Evolutionary conservation across 2,329 filamentous ascomycete genomes (phyloP), one percentile per base, ranked within the genome.

Genomic region (Bipolaris zeicola): DNA sequence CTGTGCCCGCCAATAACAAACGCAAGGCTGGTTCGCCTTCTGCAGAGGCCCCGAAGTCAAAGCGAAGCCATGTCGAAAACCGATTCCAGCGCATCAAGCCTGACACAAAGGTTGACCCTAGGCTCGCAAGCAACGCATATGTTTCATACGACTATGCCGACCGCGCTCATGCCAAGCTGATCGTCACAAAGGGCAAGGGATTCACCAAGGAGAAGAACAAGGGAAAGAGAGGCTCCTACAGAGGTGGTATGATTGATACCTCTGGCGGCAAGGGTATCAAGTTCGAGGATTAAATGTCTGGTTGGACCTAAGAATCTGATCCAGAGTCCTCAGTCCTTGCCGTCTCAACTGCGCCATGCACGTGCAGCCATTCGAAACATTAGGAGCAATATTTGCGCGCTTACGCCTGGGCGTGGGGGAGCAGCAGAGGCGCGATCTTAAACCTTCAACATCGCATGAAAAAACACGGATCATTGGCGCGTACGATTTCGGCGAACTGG

Each of bases 151-250:
- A 90, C 62, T 99, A 98, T 78, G 94, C 93, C 22, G 89, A 95
- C 68, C 87, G 87, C 66, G 96, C 96, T 7, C 91, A 93, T 72
- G 85, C 92, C 65, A 93, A 97, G 73, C 80, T 99, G 61, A 91
- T 92, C 46, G 85, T 96, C 37, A 98, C 94, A 31, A 91, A 89
- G 75, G 95, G 95, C 70, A 98, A 97, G 81, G 92, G 92, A 3
- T 99, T 99, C 79, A 98, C 94, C 58, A 99, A 99, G 83, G 95
- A 98, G 82, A 99, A 99, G 87, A 99, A 99, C 80, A 99, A 99
- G 75, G 79, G 80, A 71, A 80, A 81, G 74, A 84, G 87, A 67
- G 95, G 95, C 48, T 91, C 89, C 64, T 99, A 96, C 83, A 87
- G 90, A 45, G 95, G 95, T 42, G 95, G 95, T 6, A 78, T 84